phyloP scores from a whole-genome alignment of 2,329 filamentous ascomycete species.

The Aureobasidium mangrovei region DNA sequence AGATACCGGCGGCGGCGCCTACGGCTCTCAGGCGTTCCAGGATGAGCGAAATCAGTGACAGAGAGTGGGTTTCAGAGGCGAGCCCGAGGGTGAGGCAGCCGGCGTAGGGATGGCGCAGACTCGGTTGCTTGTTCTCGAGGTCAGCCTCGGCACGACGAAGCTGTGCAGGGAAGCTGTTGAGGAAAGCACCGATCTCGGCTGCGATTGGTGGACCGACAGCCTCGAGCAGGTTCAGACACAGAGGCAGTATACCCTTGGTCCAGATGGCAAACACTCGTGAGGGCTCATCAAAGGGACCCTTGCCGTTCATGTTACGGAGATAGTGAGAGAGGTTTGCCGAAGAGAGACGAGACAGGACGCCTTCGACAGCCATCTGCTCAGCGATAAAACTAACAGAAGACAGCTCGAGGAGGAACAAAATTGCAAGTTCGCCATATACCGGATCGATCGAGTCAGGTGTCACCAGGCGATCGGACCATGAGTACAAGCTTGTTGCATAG shows the following conservation, averaged over 20 bases:
- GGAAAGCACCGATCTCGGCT: constrained; percentile 73
- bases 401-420: constrained; percentile 80
- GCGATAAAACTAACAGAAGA: constrained; percentile 73
- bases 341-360: constrained; percentile 68
- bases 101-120: constrained; percentile 33
- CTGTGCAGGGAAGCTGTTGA: constrained; percentile 81
- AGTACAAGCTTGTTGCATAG: constrained; percentile 79
- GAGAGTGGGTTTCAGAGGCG: constrained; percentile 68
- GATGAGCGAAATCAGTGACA: constrained; percentile 67
- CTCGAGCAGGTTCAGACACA: constrained; percentile 80
- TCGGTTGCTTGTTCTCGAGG: constrained; percentile 52
- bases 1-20: constrained; percentile 54
- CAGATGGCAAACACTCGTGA: constrained; percentile 79
- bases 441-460: constrained; percentile 67
- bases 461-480: constrained; percentile 80
- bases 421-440: constrained; percentile 84
- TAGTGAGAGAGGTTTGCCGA: constrained; percentile 71
- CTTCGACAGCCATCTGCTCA: constrained; percentile 83
- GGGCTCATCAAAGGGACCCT: constrained; percentile 71
- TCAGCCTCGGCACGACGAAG: constrained; percentile 62
- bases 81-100: constrained; percentile 63
- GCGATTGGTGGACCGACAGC: constrained; percentile 74
- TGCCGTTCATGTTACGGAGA: constrained; percentile 58
- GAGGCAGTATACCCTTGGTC: constrained; percentile 76
- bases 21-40: constrained; percentile 55